These are phyloP conservation scores for Gaertneriomyces sp. DNA, from an alignment of 192 early-diverging fungal species.

Conservation along the genomic window DNA sequence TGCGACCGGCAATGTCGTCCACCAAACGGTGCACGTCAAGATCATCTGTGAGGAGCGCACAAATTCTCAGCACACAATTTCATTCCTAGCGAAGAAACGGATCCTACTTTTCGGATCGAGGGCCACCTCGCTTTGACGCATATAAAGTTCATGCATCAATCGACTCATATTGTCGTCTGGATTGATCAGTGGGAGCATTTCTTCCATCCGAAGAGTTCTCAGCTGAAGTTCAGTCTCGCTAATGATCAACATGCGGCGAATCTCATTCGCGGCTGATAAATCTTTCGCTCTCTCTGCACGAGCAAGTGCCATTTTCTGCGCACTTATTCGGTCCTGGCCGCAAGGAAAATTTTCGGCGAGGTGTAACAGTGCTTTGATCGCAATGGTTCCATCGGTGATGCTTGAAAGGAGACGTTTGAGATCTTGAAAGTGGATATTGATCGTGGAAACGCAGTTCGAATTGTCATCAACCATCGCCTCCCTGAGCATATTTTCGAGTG, in stretches of 20 bases:
- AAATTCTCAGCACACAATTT: not conserved
- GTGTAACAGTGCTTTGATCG: slow-evolving; percentile 50
- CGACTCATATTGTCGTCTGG: slow-evolving; percentile 28
- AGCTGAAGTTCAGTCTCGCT: slow-evolving; percentile 51
- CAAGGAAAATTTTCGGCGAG: slow-evolving; percentile 54
- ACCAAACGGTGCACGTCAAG: slow-evolving; percentile 35
- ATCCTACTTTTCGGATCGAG: slow-evolving; percentile 20
- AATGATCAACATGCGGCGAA: slow-evolving; percentile 12
- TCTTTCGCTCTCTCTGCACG: slow-evolving; percentile 38
- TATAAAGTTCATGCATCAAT: slow-evolving; percentile 40
- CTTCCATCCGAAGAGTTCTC: slow-evolving; percentile 21
- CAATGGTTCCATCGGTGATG: slow-evolving; percentile 48
- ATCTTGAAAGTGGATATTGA: slow-evolving; percentile 32
- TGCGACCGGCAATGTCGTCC: slow-evolving; percentile 38
- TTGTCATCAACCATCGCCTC: slow-evolving; percentile 9
- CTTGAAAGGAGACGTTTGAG: slow-evolving; percentile 54
- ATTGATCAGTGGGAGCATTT: slow-evolving; percentile 21
- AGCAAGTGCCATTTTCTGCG: slow-evolving; percentile 54
- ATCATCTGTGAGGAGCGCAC: slow-evolving; percentile 13
- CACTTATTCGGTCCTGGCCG: slow-evolving; percentile 59
- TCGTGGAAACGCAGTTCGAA: not conserved
- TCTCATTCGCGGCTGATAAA: not conserved
- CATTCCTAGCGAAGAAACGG: not conserved
- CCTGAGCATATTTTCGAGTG: slow-evolving; percentile 55
- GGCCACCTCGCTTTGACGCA: slow-evolving; percentile 30